Percentiles rank a stretch among this genome's conserved stretches.
Conservation (phyloP, 768 basidiomycete genomes). For the Piloderma croceum region DNA sequence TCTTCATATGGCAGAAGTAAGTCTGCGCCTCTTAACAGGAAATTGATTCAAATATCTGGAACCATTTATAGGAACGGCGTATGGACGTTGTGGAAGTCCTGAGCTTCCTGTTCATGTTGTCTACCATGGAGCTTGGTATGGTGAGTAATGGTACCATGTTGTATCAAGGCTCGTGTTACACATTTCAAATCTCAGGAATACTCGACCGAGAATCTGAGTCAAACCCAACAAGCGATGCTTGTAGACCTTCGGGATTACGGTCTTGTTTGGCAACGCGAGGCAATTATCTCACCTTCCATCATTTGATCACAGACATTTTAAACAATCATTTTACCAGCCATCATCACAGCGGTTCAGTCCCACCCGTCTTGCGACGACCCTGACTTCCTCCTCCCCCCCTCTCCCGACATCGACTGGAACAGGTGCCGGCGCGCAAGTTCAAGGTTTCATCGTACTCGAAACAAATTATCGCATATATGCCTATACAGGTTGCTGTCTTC, state of each 20-base stretch:
- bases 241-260: conserved; percentile 94
- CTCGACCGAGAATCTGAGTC: conserved; percentile 72
- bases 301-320: conserved; percentile 18
- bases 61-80: conserved; percentile 62
- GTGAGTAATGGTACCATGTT: conserved; percentile 38
- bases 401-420: conserved; percentile 57
- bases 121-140: conserved; percentile 90
- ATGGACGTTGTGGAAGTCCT: conserved; percentile 94
- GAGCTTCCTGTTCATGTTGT: conserved; percentile 93
- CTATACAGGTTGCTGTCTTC: conserved; percentile 69
- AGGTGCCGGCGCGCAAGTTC: conserved; percentile 51
- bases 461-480: conserved; percentile 98
- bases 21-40: no score
- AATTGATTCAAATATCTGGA: no score
- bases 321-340: conserved; percentile 38
- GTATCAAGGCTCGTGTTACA: conserved; percentile 8
- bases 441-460: conserved; percentile 94
- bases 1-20: conserved; percentile 77
- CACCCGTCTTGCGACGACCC: conserved; percentile 88
- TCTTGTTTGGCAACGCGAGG: conserved; percentile 81
- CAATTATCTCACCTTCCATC: conserved; percentile 29
- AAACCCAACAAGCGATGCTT: conserved; percentile 80
- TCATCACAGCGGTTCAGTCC: conserved; percentile 84
- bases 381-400: conserved; percentile 86
- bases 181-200: conserved; percentile 60